Evolutionary conservation across 2,329 filamentous ascomycete genomes (phyloP).

Genomic region (Clarireedia homoeocarpa): DNA sequence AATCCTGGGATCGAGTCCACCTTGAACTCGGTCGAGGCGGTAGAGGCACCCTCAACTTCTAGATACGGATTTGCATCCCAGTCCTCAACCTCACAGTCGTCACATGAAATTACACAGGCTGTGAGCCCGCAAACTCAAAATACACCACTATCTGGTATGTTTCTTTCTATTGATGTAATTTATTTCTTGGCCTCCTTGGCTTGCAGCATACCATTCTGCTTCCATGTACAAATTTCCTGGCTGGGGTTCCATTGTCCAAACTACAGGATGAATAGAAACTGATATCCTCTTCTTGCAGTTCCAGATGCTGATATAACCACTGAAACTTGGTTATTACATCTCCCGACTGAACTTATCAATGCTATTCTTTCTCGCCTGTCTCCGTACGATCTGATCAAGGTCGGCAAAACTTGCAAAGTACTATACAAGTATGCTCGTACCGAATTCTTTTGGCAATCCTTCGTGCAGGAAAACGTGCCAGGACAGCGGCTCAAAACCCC

Average conservation of each 20-base stretch:
- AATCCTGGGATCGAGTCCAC: constrained; percentile 5
- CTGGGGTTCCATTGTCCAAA: constrained; percentile 1
- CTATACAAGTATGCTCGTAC: constrained; percentile 52
- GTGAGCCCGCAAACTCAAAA: not conserved
- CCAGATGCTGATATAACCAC: not conserved
- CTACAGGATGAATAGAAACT: not conserved
- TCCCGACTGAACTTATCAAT: constrained; percentile 71
- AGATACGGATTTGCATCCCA: not conserved
- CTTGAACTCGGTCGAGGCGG: constrained; percentile 3
- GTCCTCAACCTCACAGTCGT: not conserved
- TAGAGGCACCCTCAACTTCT: constrained; percentile 1
- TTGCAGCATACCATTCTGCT: constrained; percentile 2
- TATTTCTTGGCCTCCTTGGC: constrained; percentile 7
- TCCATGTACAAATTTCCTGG: not conserved
- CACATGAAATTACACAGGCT: not conserved
- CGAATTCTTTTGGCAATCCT: constrained; percentile 64
- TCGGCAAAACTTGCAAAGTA: constrained; percentile 53
- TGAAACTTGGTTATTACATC: constrained; percentile 35
- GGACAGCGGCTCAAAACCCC: constrained; percentile 43
- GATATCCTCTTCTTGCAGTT: not conserved
- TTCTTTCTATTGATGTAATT: not conserved
- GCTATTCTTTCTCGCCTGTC: constrained; percentile 61
- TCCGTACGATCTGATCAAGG: constrained; percentile 52
- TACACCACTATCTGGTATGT: not conserved
- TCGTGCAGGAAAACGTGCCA: constrained; percentile 63